A percentile compares a stretch with the other conserved stretches of the same genome.
Evolutionary conservation across 2,329 filamentous ascomycete genomes (phyloP).

Genomic region (Helotiales sp.): DNA sequence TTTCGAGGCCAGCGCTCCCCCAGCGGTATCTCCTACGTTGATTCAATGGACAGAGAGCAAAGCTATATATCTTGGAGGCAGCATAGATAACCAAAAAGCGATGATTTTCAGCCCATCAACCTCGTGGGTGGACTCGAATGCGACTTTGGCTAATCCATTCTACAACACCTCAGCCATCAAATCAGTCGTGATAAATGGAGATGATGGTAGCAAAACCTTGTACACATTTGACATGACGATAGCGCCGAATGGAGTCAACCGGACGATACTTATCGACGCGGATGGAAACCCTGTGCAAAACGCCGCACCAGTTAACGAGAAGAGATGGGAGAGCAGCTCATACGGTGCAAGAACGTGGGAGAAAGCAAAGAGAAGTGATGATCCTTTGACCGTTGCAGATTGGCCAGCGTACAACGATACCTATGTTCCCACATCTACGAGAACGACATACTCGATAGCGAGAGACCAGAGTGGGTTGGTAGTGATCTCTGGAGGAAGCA

Average conservation of each 20-base stretch:
- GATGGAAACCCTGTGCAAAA: slow-evolving; percentile 54
- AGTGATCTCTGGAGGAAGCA: slow-evolving; percentile 75
- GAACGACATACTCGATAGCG: slow-evolving; percentile 72
- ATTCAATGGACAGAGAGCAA: slow-evolving; percentile 71
- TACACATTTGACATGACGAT: slow-evolving; percentile 74
- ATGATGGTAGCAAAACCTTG: slow-evolving; percentile 76
- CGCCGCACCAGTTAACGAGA: slow-evolving; percentile 42
- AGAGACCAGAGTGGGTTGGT: slow-evolving; percentile 63
- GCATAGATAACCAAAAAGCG: slow-evolving; percentile 63
- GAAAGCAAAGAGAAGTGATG: slow-evolving; percentile 38
- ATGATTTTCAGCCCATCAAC: slow-evolving; percentile 66
- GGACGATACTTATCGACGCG: slow-evolving; percentile 65
- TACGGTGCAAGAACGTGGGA: slow-evolving; percentile 6
- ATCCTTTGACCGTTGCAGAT: slow-evolving; percentile 58
- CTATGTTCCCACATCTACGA: slow-evolving; percentile 63
- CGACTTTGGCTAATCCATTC: slow-evolving; percentile 61
- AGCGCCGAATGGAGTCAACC: slow-evolving; percentile 73
- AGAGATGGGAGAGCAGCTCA: not conserved
- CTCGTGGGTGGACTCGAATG: slow-evolving; percentile 69
- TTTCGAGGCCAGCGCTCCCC: slow-evolving; percentile 58
- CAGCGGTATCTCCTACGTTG: slow-evolving; percentile 68
- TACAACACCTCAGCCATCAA: slow-evolving; percentile 59
- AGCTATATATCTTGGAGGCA: slow-evolving; percentile 75
- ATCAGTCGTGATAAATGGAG: slow-evolving; percentile 65
- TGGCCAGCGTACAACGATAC: slow-evolving; percentile 82